Evolutionary conservation across 225 moss, liverwort and hornwort genomes (phyloP).

Genomic region (Asterella californica): DNA sequence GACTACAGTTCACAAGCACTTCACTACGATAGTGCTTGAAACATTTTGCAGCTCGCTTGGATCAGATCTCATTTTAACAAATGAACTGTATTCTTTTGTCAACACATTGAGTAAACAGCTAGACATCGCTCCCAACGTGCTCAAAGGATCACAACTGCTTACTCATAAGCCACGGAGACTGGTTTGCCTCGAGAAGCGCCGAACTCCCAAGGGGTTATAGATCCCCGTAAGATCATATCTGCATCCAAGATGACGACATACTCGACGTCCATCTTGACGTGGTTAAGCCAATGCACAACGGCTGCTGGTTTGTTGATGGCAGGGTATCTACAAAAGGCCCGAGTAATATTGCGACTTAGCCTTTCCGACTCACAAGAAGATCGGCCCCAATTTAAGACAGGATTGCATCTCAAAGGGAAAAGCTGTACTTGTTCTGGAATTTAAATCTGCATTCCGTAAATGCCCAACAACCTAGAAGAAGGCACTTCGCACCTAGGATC

Average conservation of each 20-base stretch:
- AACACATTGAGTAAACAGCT: background rate
- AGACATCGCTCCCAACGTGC: background rate
- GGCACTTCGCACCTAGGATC: background rate
- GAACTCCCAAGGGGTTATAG: conserved; percentile 89
- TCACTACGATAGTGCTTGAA: background rate
- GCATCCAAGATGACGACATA: conserved; percentile 88
- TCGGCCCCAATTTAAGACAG: background rate
- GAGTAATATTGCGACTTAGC: background rate
- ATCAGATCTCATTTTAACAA: too few species aligned
- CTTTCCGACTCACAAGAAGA: background rate
- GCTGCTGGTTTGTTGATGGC: conserved; percentile 98
- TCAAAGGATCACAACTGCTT: conserved; percentile 19
- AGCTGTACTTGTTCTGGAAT: background rate
- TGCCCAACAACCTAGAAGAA: background rate
- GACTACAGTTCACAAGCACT: background rate
- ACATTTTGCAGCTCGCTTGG: background rate
- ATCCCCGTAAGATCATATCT: conserved; percentile 82
- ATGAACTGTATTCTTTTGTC: too few species aligned
- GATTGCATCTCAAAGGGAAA: background rate
- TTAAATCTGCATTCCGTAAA: background rate
- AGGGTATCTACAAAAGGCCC: conserved; percentile 63
- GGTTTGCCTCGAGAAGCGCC: conserved; percentile 71
- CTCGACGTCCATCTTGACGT: conserved; percentile 78
- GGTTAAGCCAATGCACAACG: conserved; percentile 95
- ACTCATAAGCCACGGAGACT: conserved; percentile 88